Conservation (phyloP, 2,329 filamentous ascomycete genomes). For the Coniochaeta sp. region DNA sequence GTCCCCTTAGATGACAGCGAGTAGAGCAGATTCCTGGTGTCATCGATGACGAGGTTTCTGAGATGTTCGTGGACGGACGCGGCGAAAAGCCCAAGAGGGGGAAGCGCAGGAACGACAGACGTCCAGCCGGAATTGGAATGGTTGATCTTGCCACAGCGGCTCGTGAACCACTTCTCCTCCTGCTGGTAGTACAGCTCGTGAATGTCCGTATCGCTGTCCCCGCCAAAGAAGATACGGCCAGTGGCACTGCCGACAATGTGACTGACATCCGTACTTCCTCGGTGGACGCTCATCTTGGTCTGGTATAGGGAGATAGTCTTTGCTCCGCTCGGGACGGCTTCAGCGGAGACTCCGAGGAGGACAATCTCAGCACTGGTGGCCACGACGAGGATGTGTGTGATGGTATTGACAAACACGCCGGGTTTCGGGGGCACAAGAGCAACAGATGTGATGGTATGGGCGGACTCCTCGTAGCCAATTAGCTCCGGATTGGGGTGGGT, state of each 20-base stretch:
- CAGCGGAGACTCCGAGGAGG: slow-evolving; percentile 74
- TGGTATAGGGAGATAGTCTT: slow-evolving; percentile 75
- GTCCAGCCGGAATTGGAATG: slow-evolving; percentile 72
- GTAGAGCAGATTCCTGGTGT: slow-evolving; percentile 82
- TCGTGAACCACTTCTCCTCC: slow-evolving; percentile 94
- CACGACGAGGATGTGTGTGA: slow-evolving; percentile 83
- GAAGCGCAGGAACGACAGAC: slow-evolving; percentile 50
- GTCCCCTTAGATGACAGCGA: slow-evolving; percentile 83
- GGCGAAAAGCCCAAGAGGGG: slow-evolving; percentile 39
- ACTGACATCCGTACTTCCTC: slow-evolving; percentile 69
- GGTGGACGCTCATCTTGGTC: slow-evolving; percentile 75
- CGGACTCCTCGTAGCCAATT: slow-evolving; percentile 85
- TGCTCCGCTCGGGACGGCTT: slow-evolving; percentile 59
- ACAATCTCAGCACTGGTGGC: slow-evolving; percentile 81
- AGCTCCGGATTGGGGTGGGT: slow-evolving; percentile 86
- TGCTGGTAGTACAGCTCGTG: slow-evolving; percentile 95
- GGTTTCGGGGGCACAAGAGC: slow-evolving; percentile 77
- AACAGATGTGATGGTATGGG: slow-evolving; percentile 83
- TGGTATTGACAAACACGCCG: slow-evolving; percentile 79
- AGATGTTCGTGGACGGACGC: slow-evolving; percentile 56
- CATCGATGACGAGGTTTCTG: slow-evolving; percentile 76
- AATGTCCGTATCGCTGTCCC: slow-evolving; percentile 73
- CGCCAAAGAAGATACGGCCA: slow-evolving; percentile 90
- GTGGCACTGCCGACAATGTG: slow-evolving; percentile 74
- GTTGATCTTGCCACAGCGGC: slow-evolving; percentile 79